Conservation (phyloP, 2,329 filamentous ascomycete genomes). For the Diaporthe destruens region DNA sequence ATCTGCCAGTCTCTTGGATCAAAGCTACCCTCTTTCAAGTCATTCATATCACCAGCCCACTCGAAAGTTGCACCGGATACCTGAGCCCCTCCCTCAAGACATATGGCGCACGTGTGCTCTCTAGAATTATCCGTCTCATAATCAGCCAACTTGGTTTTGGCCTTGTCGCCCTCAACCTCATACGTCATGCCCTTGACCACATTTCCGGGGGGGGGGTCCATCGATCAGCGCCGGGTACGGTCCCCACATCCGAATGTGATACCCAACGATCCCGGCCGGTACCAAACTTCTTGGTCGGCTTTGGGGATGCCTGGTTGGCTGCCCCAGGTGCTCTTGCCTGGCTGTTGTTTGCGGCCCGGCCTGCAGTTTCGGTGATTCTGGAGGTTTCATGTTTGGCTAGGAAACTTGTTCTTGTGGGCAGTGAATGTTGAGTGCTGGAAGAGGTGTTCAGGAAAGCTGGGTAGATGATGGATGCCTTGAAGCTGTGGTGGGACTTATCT, state of each 20-base stretch:
- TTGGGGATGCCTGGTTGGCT: too few relatives aligned
- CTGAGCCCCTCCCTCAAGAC: conserved; percentile 6
- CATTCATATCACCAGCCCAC: conserved; percentile 14
- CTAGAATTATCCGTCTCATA: conserved; percentile 14
- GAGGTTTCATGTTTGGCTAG: not conserved
- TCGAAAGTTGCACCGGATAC: conserved; percentile 2
- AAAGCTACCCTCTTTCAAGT: conserved; percentile 6
- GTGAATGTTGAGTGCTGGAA: conserved; percentile 4
- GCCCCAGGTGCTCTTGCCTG: not conserved
- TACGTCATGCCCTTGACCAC: not conserved
- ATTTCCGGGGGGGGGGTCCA: not conserved
- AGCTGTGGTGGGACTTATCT: too few relatives aligned
- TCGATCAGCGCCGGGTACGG: not conserved
- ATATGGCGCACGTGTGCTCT: not conserved
- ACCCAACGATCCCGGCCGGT: conserved; percentile 9
- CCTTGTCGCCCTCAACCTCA: not conserved
- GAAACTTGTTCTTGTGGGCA: not conserved
- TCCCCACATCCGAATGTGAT: conserved; percentile 22
- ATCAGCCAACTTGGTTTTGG: not conserved
- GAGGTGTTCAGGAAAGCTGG: not conserved
- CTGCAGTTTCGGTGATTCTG: conserved; percentile 4
- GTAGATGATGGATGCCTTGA: conserved; percentile 1
- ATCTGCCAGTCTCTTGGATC: conserved; percentile 5
- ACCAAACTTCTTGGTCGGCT: not conserved
- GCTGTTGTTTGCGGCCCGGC: not conserved